Evolutionary conservation across 257 asterid genomes (phyloP).

Genomic region (Solanum tacnaense): DNA sequence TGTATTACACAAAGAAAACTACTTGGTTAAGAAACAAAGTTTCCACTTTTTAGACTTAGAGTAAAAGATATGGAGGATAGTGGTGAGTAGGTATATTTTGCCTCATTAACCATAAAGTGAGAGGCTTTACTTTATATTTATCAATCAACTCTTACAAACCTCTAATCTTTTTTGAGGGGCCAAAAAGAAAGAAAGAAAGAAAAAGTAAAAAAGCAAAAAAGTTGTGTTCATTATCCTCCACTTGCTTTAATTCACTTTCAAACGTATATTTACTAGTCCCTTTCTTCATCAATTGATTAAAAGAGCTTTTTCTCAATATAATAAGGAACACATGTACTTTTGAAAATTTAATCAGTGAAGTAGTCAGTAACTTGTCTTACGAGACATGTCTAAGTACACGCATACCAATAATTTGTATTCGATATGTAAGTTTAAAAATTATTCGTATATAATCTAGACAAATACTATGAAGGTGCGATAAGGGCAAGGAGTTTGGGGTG

Average conservation of each 20-base stretch:
- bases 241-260: background rate
- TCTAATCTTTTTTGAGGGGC: background rate
- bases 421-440: accelerated
- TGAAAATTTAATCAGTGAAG: background rate
- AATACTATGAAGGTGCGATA: too few species aligned
- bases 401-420: background rate
- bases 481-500: background rate
- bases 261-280: background rate
- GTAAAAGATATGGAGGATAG: background rate
- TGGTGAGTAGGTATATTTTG: background rate
- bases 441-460: background rate
- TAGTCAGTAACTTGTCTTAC: background rate
- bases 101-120: background rate
- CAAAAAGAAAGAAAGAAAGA: background rate
- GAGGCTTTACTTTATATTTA: background rate
- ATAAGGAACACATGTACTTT: background rate
- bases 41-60: background rate
- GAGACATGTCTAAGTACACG: background rate
- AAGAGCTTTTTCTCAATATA: background rate
- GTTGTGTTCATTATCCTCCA: background rate
- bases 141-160: background rate
- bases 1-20: background rate
- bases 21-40: background rate
- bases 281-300: background rate
- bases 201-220: background rate